Conservation (phyloP, 2,329 filamentous ascomycete genomes). For the Zymoseptoria ardabiliae region DNA sequence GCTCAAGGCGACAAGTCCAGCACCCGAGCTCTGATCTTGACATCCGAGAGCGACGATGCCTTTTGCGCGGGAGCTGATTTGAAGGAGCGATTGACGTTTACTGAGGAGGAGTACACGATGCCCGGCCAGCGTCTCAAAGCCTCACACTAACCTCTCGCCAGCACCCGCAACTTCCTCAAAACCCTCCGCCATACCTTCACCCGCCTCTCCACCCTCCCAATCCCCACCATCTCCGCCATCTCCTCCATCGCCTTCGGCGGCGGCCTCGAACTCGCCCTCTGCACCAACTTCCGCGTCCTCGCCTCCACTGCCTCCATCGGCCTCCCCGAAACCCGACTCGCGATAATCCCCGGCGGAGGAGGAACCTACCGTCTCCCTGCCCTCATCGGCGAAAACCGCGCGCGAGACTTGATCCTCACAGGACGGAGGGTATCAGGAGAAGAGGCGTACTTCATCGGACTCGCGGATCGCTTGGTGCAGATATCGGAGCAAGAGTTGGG, state of each 20-base stretch:
- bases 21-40: conserved; percentile 75
- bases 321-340: conserved; percentile 84
- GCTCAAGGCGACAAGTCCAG: conserved; percentile 46
- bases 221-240: conserved; percentile 86
- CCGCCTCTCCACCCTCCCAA: conserved; percentile 64
- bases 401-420: conserved; percentile 85
- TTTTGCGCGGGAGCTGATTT: conserved; percentile 95
- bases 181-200: conserved; percentile 70
- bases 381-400: conserved; percentile 70
- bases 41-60: conserved; percentile 73
- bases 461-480: conserved; percentile 86
- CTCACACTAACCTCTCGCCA: conserved; percentile 32
- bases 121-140: too few species aligned
- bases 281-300: conserved; percentile 82
- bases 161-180: conserved; percentile 70
- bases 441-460: conserved; percentile 85
- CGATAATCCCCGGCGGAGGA: conserved; percentile 90
- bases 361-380: conserved; percentile 81
- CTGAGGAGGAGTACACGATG: conserved; percentile 61
- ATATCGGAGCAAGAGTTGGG: conserved; percentile 53
- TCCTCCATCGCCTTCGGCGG: conserved; percentile 83
- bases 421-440: conserved; percentile 74
- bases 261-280: conserved; percentile 84
- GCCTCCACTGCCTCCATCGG: conserved; percentile 69
- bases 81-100: conserved; percentile 76